phyloP scores from a whole-genome alignment of 345 rosid species.

The Iberis pinnata region DNA sequence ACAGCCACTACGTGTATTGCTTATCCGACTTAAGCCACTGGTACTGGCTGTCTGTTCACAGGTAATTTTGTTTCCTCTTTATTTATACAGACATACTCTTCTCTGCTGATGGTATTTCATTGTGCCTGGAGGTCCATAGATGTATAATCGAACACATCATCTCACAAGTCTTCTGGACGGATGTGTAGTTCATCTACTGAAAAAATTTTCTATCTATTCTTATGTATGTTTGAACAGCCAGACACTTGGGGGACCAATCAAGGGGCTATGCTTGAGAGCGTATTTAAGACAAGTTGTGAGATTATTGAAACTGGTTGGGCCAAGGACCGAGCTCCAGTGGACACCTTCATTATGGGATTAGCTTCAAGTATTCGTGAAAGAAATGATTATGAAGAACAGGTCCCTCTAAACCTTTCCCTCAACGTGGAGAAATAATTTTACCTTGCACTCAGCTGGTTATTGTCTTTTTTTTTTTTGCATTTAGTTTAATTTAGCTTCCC shows the following conservation, averaged over 20 bases:
- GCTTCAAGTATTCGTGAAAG: slow-evolving; percentile 86
- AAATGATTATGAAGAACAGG: slow-evolving; percentile 91
- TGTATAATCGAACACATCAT: slow-evolving; percentile 8
- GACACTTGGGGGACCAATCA: slow-evolving; percentile 71
- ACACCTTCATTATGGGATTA: slow-evolving; percentile 87
- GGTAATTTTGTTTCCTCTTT: slow-evolving; percentile 35
- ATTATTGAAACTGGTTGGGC: slow-evolving; percentile 91
- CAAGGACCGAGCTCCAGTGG: slow-evolving; percentile 93
- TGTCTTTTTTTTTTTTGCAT: slow-evolving; percentile 1
- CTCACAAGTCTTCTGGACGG: neutral
- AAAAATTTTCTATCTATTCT: slow-evolving; percentile 8
- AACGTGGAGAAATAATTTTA: neutral
- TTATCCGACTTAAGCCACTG: slow-evolving; percentile 86
- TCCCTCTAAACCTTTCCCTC: slow-evolving; percentile 23
- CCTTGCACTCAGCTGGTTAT: slow-evolving; percentile 8
- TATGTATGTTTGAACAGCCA: slow-evolving; percentile 47
- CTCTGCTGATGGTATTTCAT: slow-evolving; percentile 11
- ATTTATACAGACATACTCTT: slow-evolving; percentile 13
- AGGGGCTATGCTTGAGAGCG: slow-evolving; percentile 77
- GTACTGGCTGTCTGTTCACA: slow-evolving; percentile 84
- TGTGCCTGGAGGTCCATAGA: slow-evolving; percentile 3
- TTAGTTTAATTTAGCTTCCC: slow-evolving; percentile 6
- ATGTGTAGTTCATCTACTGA: neutral
- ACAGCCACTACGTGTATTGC: slow-evolving; percentile 88
- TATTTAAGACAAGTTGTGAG: slow-evolving; percentile 72